phyloP scores from a whole-genome alignment of 2,329 filamentous ascomycete species.

The Cladophialophora yegresii region DNA sequence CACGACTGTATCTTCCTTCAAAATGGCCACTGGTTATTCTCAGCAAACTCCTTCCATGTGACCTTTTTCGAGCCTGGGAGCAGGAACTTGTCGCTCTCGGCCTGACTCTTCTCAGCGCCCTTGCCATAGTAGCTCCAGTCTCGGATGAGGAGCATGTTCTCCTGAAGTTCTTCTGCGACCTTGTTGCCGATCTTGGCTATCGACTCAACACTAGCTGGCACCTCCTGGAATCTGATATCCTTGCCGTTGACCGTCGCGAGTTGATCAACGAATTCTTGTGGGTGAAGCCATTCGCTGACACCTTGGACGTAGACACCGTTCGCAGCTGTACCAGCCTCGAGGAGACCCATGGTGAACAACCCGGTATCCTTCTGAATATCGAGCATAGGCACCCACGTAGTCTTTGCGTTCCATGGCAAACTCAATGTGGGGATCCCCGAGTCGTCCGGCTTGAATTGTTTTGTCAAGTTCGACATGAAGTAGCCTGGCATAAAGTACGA shows the following conservation, averaged over 20 bases:
- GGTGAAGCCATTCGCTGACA: slow-evolving; percentile 46
- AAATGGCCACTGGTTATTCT: slow-evolving; percentile 23
- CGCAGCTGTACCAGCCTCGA: slow-evolving; percentile 29
- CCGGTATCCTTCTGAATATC: slow-evolving; percentile 51
- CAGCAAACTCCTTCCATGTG: slow-evolving; percentile 27
- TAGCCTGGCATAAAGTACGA: slow-evolving; percentile 48
- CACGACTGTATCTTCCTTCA: background rate
- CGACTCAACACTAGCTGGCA: slow-evolving; percentile 50
- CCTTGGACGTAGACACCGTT: slow-evolving; percentile 51
- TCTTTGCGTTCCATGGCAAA: slow-evolving; percentile 38
- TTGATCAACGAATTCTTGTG: slow-evolving; percentile 45
- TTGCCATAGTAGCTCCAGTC: slow-evolving; percentile 58
- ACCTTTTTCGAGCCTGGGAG: slow-evolving; percentile 24
- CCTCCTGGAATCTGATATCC: slow-evolving; percentile 35
- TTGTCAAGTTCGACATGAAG: slow-evolving; percentile 49
- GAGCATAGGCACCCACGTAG: slow-evolving; percentile 48
- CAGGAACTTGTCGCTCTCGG: slow-evolving; percentile 30
- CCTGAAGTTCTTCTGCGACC: slow-evolving; percentile 53
- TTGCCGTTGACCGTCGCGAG: slow-evolving; percentile 49
- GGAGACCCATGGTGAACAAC: slow-evolving; percentile 44
- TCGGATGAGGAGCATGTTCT: slow-evolving; percentile 57
- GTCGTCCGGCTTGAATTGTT: slow-evolving; percentile 37
- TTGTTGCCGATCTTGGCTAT: slow-evolving; percentile 45
- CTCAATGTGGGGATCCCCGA: slow-evolving; percentile 39
- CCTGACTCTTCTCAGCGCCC: slow-evolving; percentile 37